Evolutionary conservation across 2,329 filamentous ascomycete species (phyloP).

Genomic region (Dactylellina haptotyla): DNA sequence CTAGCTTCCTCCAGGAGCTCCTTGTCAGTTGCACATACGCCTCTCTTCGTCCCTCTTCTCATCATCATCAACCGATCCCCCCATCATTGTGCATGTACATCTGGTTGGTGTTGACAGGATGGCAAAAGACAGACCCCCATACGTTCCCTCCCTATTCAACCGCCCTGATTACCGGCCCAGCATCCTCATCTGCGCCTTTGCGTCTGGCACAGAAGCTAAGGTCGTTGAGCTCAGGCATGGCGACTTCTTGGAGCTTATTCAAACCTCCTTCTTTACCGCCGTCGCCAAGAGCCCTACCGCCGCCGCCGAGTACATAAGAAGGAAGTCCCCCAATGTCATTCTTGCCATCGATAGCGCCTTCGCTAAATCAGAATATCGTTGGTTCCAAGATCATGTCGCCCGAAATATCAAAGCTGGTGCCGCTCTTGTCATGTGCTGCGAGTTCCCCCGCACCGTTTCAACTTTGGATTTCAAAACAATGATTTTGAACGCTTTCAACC

Average conservation of each 20-base stretch:
- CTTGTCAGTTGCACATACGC: neutral
- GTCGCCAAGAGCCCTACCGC: neutral
- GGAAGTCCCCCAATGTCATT: constrained; percentile 16
- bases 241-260: constrained; percentile 10
- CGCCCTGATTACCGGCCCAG: too few relatives aligned
- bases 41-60: constrained; percentile 51
- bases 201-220: neutral
- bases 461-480: constrained; percentile 14
- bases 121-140: too few relatives aligned
- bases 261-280: neutral
- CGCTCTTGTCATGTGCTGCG: constrained; percentile 34
- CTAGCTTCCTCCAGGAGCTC: too few relatives aligned
- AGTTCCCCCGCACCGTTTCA: constrained; percentile 27
- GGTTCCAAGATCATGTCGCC: constrained; percentile 23
- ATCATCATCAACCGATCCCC: constrained; percentile 52
- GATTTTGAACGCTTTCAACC: constrained; percentile 34
- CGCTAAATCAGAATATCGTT: constrained; percentile 16
- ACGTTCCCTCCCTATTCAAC: too few relatives aligned
- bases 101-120: too few relatives aligned
- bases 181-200: constrained; percentile 24
- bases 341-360: constrained; percentile 25
- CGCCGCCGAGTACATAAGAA: constrained; percentile 10
- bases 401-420: constrained; percentile 16
- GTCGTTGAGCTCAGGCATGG: constrained; percentile 14
- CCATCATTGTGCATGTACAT: too few relatives aligned